Percentiles rank a stretch among this genome's conserved stretches.
Evolutionary conservation across 805 yeast genomes (phyloP).

Genomic region (Torulaspora indica): DNA sequence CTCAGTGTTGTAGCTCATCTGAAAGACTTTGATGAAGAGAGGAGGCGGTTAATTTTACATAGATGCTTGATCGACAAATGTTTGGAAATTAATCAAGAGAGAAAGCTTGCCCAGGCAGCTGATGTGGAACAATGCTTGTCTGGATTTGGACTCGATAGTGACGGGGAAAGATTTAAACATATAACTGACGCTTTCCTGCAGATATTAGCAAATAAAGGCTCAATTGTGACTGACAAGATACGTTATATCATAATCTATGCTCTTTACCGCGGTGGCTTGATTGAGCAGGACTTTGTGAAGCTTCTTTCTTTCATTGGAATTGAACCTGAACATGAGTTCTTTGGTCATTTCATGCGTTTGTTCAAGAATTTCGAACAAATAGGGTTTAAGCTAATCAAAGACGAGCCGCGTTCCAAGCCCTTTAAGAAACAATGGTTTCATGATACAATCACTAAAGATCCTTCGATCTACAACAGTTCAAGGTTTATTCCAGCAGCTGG

Average conservation of each 20-base stretch:
- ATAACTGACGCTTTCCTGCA: conserved; percentile 59
- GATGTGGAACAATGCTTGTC: conserved; percentile 81
- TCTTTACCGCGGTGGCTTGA: conserved; percentile 74
- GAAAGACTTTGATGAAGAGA: conserved; percentile 62
- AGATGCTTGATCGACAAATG: conserved; percentile 61
- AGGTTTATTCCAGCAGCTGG: conserved; percentile 70
- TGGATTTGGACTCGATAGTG: conserved; percentile 64
- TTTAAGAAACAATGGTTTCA: conserved; percentile 51
- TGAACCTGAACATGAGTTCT: conserved; percentile 38
- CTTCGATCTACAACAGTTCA: conserved; percentile 51
- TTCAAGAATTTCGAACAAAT: conserved; percentile 54
- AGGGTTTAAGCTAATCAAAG: conserved; percentile 54
- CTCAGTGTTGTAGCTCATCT: conserved; percentile 69
- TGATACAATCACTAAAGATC: conserved; percentile 41
- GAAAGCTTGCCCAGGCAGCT: conserved; percentile 64
- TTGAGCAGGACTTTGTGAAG: conserved; percentile 67
- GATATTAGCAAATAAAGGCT: conserved; percentile 45
- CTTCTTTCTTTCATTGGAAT: conserved; percentile 53
- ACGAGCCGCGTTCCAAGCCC: conserved; percentile 39
- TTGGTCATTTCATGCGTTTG: conserved; percentile 45
- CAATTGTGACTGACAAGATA: conserved; percentile 61
- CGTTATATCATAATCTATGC: conserved; percentile 73
- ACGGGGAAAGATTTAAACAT: conserved; percentile 57
- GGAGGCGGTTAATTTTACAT: conserved; percentile 57
- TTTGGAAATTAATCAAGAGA: conserved; percentile 51